Base-by-base conservation (phyloP, 352 stramenopile species). In the Discostella stelligera region DNA sequence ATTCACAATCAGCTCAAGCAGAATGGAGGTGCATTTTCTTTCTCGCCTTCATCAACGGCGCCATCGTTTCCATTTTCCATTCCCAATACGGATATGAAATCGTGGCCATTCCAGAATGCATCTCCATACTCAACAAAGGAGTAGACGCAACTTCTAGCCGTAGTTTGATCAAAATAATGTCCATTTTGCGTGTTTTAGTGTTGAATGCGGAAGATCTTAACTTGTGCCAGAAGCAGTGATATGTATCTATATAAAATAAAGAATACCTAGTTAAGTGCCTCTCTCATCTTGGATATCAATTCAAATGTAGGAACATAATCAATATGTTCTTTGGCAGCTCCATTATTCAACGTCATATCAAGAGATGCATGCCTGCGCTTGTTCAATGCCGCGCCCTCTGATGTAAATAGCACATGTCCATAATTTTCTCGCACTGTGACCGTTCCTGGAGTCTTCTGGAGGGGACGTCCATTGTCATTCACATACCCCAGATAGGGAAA, bases 391-490 rank as follows among this genome's bases (percentile, higher is more conserved):
- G 44, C 55, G 46, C 48, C 14, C 46, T 74, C 66, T 30, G 66
- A 74, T 3, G 67, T 63, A 32, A 74, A 74, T 21, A 74, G 30
- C 27, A 74, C 41, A 48, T 20, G 67, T 7, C 67, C 54, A 30
- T 50, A 74, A 16, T 74, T 14, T 63, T 65, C 62, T 6, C 7
- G 3, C 30, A 68, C 67, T 10, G 48, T 68, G 16, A 68, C 56
- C n/a, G 23, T 16, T 49, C 27, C 37, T 2, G 67, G 67, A 52
- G 16, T 21, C 9, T 30, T 39, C 7, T 30, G 67, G 3, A 63
- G 16, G 27, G 27, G 27, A 13, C 10, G 16, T 9, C 2, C 27
- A 7, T 41, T 63, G 9, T 16, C 21, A 41, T 52, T 14, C 18
- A 62, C 69, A 62, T 61, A 70, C 10, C 62, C 62, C 50, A 70